Percentiles rank a stretch among this genome's conserved stretches.
These are phyloP conservation scores for Jackrogersella minutella DNA, from an alignment of 495 filamentous ascomycete genomes.

Conservation along the genomic window DNA sequence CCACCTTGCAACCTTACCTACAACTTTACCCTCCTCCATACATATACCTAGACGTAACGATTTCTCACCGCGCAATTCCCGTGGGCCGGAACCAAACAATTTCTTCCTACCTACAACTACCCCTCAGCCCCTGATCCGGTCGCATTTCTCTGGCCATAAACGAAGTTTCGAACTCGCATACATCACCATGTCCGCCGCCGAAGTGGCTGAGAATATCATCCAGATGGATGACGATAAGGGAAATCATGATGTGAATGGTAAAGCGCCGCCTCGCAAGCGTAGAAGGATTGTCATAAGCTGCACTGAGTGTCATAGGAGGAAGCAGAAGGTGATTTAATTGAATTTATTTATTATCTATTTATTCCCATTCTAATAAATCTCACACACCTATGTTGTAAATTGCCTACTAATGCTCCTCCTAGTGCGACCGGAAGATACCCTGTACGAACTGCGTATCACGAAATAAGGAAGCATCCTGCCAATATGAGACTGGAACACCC, in stretches of 20 bases:
- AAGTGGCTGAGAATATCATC: conserved; percentile 31
- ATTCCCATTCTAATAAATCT: not conserved
- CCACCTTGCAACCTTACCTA: not conserved
- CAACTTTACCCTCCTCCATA: conserved; percentile 1
- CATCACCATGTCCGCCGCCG: conserved; percentile 37
- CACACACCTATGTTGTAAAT: not conserved
- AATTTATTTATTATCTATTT: not conserved
- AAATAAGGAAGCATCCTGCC: conserved; percentile 57
- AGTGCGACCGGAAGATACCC: conserved; percentile 69
- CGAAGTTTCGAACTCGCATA: conserved; percentile 1
- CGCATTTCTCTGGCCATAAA: not conserved
- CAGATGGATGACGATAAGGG: conserved; percentile 33
- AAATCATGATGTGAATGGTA: conserved; percentile 24
- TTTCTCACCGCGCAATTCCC: conserved; percentile 36
- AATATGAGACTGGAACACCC: conserved; percentile 60
- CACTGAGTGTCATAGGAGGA: conserved; percentile 69
- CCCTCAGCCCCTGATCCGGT: conserved; percentile 22
- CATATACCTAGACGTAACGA: too few relatives aligned
- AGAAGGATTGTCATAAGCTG: conserved; percentile 68
- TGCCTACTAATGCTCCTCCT: conserved; percentile 18
- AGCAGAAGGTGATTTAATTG: conserved; percentile 62
- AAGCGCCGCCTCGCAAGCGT: conserved; percentile 59
- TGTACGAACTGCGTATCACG: conserved; percentile 68
- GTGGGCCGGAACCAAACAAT: conserved; percentile 14
- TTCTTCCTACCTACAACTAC: not conserved